Base-by-base conservation (phyloP, 345 rosid species). In the Populus euphratica region DNA sequence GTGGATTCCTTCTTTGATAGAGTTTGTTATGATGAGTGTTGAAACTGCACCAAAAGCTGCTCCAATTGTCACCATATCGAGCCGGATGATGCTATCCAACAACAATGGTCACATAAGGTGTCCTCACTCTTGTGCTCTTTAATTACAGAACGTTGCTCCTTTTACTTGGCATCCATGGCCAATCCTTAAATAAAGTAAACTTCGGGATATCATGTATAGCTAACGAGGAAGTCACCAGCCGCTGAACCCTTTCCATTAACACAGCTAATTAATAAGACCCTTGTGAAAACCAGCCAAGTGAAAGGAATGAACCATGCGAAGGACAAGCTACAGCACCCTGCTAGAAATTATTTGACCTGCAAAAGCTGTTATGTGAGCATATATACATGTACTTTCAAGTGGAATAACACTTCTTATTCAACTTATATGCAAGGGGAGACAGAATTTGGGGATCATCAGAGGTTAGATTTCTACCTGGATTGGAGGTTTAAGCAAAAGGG, bases 51-150 rank as follows among this genome's bases (percentile, higher is more conserved):
- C 99, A 5, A 96, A 96, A 0, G 99, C 83, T 96, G 97, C 84
- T 93, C 99, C 99, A 0, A 98, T 98, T 0, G 93, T 93, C 86
- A 97, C 89, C 99, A 96, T 96, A 77, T 92, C 96, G 0, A 98
- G 96, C 72, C 90, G 87, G 62, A 96, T 97, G 49, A 31, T 2
- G 33, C 93, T 87, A 82, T 96, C 99, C 56, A 93, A 81, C 90
- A 96, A 86, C 88, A 96, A 77, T 3, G 99, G 99, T 98, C 98
- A 96, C 52, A 96, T 93, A 20, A 96, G 94, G 89, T 96, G 20
- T 97, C 98, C 4, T 93, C 98, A 83, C 99, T 89, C 85, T 81
- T 88, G 85, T 93, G 93, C 77, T 83, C 88, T 81, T 96, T 97
- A 56, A 31, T 31, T 33, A 33, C 98, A 96, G 75, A 96, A 96